Percentiles rank a stretch among this genome's conserved stretches.
phyloP scores from a whole-genome alignment of 768 basidiomycete species.

The Lentinula sp. region DNA sequence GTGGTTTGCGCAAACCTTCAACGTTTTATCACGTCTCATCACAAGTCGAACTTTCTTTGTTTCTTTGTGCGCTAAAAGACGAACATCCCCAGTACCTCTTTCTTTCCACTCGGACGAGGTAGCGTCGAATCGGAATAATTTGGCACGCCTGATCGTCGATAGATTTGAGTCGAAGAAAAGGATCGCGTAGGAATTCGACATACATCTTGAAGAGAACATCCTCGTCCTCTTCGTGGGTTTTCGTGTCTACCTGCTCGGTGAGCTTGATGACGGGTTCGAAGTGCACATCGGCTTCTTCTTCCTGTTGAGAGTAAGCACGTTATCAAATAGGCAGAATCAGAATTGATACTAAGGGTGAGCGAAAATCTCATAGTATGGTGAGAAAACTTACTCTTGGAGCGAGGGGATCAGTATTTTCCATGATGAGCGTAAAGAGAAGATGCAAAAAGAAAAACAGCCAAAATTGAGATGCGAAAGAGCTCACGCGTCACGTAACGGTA shows the following conservation, averaged over 20 bases:
- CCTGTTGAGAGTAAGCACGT: slow-evolving; percentile 24
- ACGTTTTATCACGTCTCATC: slow-evolving; percentile 99
- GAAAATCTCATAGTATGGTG: not conserved
- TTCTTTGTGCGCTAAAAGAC: slow-evolving; percentile 84
- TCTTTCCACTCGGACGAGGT: slow-evolving; percentile 92
- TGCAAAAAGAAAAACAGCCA: slow-evolving; percentile 1
- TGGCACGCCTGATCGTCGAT: slow-evolving; percentile 70
- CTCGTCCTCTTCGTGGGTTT: slow-evolving; percentile 95
- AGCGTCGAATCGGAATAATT: slow-evolving; percentile 92
- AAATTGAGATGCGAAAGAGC: slow-evolving; percentile 5
- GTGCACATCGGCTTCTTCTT: slow-evolving; percentile 82
- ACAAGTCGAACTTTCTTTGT: slow-evolving; percentile 91
- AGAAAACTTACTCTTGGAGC: slow-evolving; percentile 58
- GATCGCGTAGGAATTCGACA: slow-evolving; percentile 25
- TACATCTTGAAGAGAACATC: slow-evolving; percentile 93
- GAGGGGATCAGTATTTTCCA: slow-evolving; percentile 61
- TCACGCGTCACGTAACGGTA: not conserved
- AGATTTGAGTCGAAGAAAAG: slow-evolving; percentile 13
- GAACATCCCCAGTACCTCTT: slow-evolving; percentile 92
- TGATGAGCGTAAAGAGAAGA: slow-evolving; percentile 19
- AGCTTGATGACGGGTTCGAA: slow-evolving; percentile 97
- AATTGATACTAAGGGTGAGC: slow-evolving; percentile 3
- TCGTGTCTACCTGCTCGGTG: slow-evolving; percentile 91
- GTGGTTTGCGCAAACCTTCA: slow-evolving; percentile 99
- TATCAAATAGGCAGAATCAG: slow-evolving; percentile 9